These are phyloP conservation scores for Fusarium acutatum DNA, from an alignment of 2,329 filamentous ascomycete genomes.

Conservation along the genomic window DNA sequence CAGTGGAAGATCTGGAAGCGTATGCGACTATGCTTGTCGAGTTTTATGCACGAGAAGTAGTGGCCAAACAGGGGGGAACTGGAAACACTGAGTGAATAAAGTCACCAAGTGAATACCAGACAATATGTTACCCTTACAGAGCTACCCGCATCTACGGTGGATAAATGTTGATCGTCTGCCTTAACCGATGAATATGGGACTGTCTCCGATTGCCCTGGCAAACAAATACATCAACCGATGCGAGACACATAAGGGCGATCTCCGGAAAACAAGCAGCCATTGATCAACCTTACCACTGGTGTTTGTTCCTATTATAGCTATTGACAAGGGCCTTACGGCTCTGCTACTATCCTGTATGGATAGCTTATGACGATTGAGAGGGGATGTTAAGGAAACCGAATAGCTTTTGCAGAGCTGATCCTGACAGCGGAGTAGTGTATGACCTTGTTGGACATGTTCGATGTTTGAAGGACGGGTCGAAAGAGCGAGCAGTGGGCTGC, in stretches of 20 bases:
- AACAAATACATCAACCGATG: not conserved
- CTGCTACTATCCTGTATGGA: not conserved
- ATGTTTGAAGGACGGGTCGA: slow-evolving; percentile 29
- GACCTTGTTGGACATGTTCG: slow-evolving; percentile 25
- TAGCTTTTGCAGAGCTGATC: not conserved
- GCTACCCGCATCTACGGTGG: not conserved
- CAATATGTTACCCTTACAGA: not conserved
- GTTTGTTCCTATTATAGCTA: not conserved
- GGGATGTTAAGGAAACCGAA: not conserved
- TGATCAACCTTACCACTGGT: not conserved
- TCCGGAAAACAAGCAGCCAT: not conserved
- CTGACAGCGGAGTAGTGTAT: slow-evolving; percentile 13
- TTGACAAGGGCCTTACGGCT: not conserved
- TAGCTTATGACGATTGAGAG: not conserved
- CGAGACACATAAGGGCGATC: slow-evolving; percentile 11
- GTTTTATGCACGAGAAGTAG: slow-evolving; percentile 92
- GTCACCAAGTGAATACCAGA: not conserved
- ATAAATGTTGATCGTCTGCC: not conserved
- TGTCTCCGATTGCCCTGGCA: not conserved
- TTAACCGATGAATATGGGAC: not conserved
- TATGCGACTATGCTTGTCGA: slow-evolving; percentile 99
- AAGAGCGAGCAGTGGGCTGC: slow-evolving; percentile 37
- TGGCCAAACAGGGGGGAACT: slow-evolving; percentile 50
- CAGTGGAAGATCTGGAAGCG: slow-evolving; percentile 93
- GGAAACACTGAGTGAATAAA: slow-evolving; percentile 29